A percentile compares a stretch with the other conserved stretches of the same genome.
phyloP scores from a whole-genome alignment of 169 alveolate species.

The Plasmodium chabaudi region DNA sequence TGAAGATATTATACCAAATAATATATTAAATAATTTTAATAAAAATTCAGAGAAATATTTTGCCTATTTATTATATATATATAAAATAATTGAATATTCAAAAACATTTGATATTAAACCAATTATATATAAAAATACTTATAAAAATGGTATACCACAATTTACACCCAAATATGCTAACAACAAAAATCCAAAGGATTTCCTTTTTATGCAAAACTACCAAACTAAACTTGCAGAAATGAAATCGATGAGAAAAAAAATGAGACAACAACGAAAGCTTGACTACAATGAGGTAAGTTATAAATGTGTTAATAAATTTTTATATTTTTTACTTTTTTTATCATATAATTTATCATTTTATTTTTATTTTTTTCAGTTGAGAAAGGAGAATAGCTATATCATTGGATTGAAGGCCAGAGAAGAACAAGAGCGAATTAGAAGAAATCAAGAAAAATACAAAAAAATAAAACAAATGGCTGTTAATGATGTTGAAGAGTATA shows the following conservation, averaged over 20 bases:
- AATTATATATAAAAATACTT: slow-evolving; percentile 7
- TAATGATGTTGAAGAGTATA: slow-evolving; percentile 65
- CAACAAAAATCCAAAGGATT: slow-evolving; percentile 55
- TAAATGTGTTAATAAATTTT: neutral
- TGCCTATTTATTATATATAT: slow-evolving; percentile 14
- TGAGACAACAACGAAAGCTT: slow-evolving; percentile 66
- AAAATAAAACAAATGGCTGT: slow-evolving; percentile 68
- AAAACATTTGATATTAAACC: slow-evolving; percentile 33
- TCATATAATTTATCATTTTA: too few species aligned
- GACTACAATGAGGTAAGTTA: slow-evolving; percentile 56
- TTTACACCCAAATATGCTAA: slow-evolving; percentile 75
- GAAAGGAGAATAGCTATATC: slow-evolving; percentile 65
- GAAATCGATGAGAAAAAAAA: slow-evolving; percentile 38
- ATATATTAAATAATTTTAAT: neutral
- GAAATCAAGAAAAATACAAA: slow-evolving; percentile 64
- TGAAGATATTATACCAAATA: neutral
- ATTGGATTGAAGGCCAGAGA: slow-evolving; percentile 53
- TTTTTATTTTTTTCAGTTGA: slow-evolving; percentile 37
- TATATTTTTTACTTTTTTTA: neutral
- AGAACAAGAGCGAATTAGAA: slow-evolving; percentile 42
- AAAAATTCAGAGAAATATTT: slow-evolving; percentile 46
- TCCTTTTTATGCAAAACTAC: slow-evolving; percentile 42
- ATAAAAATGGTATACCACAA: slow-evolving; percentile 4
- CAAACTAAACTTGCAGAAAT: slow-evolving; percentile 56
- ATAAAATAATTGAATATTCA: slow-evolving; percentile 51